Percentiles rank a stretch among this genome's conserved stretches.
Conservation (phyloP, 2,329 filamentous ascomycete genomes). For the Sporothrix brunneoviolacea region DNA sequence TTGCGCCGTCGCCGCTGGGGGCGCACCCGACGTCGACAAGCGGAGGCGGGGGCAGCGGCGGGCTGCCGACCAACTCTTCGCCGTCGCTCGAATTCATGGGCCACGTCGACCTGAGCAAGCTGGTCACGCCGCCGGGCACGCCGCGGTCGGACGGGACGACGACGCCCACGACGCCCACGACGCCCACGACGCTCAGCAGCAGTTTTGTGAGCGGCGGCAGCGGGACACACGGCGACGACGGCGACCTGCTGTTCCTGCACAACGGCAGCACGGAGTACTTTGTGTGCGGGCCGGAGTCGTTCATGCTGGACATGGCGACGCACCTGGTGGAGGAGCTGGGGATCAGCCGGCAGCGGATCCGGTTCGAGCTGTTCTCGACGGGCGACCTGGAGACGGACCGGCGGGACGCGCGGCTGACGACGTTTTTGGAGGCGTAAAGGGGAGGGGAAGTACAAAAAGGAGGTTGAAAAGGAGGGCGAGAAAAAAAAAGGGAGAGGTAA, state of each 20-base stretch:
- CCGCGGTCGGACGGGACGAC: constrained; percentile 4
- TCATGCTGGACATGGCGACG: constrained; percentile 45
- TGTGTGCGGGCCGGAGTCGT: constrained; percentile 48
- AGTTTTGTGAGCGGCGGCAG: constrained; percentile 36
- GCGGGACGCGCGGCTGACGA: constrained; percentile 12
- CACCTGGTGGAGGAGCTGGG: constrained; percentile 34
- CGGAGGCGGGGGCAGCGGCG: constrained; percentile 32
- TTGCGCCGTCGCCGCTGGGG: not conserved
- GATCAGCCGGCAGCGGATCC: constrained; percentile 33
- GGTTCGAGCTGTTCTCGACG: constrained; percentile 42
- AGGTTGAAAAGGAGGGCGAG: too few species aligned
- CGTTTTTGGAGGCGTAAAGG: constrained; percentile 2
- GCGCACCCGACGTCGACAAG: not conserved
- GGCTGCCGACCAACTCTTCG: constrained; percentile 28
- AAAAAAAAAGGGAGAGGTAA: too few species aligned
- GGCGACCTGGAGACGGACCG: constrained; percentile 24
- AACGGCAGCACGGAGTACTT: constrained; percentile 45
- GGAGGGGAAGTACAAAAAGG: not conserved
- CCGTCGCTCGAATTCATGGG: constrained; percentile 39
- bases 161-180: constrained; percentile 1
- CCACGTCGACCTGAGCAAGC: constrained; percentile 40
- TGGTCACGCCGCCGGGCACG: constrained; percentile 20
- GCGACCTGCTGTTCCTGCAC: constrained; percentile 38
- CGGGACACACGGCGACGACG: constrained; percentile 21
- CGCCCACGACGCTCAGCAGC: constrained; percentile 10